These are phyloP conservation scores for Kingdonia uniflora DNA, from an alignment of 164 flowering plant genomes.

Conservation along the genomic window DNA sequence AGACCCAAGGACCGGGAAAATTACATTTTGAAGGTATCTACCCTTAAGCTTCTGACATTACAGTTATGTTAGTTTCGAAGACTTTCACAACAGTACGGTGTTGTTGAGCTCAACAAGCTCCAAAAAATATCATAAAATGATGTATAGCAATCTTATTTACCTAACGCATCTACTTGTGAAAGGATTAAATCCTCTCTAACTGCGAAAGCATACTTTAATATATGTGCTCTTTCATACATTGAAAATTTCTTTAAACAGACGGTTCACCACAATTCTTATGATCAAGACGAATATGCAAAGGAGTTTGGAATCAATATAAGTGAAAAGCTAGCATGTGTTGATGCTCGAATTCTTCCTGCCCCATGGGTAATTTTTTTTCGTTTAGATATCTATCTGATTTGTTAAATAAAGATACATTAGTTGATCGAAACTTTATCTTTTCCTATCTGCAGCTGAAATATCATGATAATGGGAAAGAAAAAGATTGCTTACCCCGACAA, in stretches of 20 bases:
- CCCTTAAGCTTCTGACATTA: not conserved
- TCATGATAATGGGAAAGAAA: slow-evolving; percentile 72
- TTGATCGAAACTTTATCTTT: not conserved
- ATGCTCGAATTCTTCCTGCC: slow-evolving; percentile 77
- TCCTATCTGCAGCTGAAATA: slow-evolving; percentile 50
- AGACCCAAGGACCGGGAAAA: slow-evolving; percentile 66
- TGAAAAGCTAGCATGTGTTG: slow-evolving; percentile 65
- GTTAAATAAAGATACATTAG: slow-evolving; percentile 2
- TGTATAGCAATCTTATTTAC: too few relatives aligned
- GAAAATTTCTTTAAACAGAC: slow-evolving; percentile 27
- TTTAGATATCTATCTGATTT: not conserved
- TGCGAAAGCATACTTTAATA: too few relatives aligned
- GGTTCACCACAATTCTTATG: slow-evolving; percentile 61
- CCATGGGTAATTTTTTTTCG: slow-evolving; percentile 56
- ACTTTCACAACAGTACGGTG: too few relatives aligned
- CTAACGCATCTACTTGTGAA: too few relatives aligned
- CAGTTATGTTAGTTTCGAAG: too few relatives aligned
- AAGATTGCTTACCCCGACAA: slow-evolving; percentile 81
- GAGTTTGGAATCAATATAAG: slow-evolving; percentile 75
- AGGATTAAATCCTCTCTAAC: too few relatives aligned
- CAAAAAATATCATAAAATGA: too few relatives aligned
- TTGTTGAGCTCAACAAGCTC: too few relatives aligned
- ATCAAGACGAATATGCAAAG: slow-evolving; percentile 65
- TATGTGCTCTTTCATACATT: too few relatives aligned
- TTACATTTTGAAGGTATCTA: slow-evolving; percentile 54